Percentiles rank a stretch among this genome's conserved stretches.
Conservation (phyloP, 148 eudicot species). For the Linanthus parryae region DNA sequence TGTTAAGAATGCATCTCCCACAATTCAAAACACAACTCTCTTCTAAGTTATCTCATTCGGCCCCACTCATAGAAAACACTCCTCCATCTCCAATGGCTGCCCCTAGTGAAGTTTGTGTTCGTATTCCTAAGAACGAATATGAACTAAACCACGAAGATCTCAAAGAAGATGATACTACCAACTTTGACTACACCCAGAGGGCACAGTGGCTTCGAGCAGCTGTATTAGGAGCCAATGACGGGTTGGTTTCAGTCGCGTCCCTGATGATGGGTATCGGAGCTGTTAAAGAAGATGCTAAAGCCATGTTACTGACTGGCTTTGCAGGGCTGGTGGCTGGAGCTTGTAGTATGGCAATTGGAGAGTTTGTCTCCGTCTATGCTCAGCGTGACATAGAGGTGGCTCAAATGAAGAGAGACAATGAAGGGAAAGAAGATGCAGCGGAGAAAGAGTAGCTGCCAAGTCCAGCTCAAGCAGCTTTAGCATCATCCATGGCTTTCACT, state of each 20-base stretch:
- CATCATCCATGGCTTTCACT: conserved; percentile 18
- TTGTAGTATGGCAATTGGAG: conserved; percentile 37
- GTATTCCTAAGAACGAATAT: too few species aligned
- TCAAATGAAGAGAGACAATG: conserved; percentile 11
- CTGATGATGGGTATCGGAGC: conserved; percentile 38
- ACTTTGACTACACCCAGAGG: conserved; percentile 19
- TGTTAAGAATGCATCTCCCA: too few species aligned
- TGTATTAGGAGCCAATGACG: conserved; percentile 36
- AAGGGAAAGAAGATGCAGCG: conserved; percentile 2
- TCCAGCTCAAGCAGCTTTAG: conserved; percentile 18
- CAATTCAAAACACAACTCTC: too few species aligned
- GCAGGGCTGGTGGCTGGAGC: conserved; percentile 35
- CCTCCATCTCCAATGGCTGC: too few species aligned
- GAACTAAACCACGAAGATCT: too few species aligned
- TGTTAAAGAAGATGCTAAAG: conserved; percentile 24
- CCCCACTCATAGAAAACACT: too few species aligned
- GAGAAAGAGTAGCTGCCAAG: conserved; percentile 10
- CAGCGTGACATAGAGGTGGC: conserved; percentile 30
- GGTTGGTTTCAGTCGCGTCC: conserved; percentile 28
- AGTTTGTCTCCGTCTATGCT: conserved; percentile 34
- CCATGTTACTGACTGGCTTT: conserved; percentile 33
- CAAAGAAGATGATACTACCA: not conserved
- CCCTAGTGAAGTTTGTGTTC: too few species aligned
- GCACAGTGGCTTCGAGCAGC: conserved; percentile 39
- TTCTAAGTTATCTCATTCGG: too few species aligned